Evolutionary conservation across 2,329 filamentous ascomycete genomes (phyloP), one percentile per base, ranked within the genome.

Genomic region (Fonsecaea erecta): DNA sequence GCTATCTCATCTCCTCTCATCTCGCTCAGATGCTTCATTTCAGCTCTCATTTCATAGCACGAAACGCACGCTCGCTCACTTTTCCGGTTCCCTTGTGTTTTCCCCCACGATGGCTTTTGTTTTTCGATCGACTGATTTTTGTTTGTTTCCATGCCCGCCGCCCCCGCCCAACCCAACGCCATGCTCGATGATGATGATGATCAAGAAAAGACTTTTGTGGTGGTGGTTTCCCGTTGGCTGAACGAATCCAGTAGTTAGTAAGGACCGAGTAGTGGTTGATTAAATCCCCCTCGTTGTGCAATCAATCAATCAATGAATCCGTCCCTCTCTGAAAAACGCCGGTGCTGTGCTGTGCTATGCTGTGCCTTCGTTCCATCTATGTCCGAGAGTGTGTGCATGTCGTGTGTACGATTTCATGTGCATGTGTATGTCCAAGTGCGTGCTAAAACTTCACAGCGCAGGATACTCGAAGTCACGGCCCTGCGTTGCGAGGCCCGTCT

Each of bases 381-480:
- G 24, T 37, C 40, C 53, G n/a, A n/a, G n/a, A n/a, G 21, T 56
- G 37, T 56, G 53, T 56, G 37, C 32, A 56, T 56, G 53, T 56
- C n/a, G n/a, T n/a, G n/a, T n/a, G n/a, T n/a, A n/a, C n/a, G n/a
- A n/a, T n/a, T n/a, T n/a, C n/a, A n/a, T n/a, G n/a, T n/a, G n/a
- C n/a, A n/a, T n/a, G n/a, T n/a, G n/a, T n/a, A n/a, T n/a, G n/a
- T n/a, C n/a, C n/a, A n/a, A n/a, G n/a, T n/a, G n/a, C n/a, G n/a
- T n/a, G n/a, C 34, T 34, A 40, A n/a, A 16, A 18, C 21, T 28
- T 59, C 46, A 60, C 3, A 52, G 57, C 3, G 61, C 57, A 21
- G 65, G 65, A 59, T 67, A 67, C 51, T 6, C 53, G 30, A 43
- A 67, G n/a, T n/a, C n/a, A n/a, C n/a, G n/a, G 12, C 18, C 28